These are phyloP conservation scores for Penicillium carneum DNA, from an alignment of 2,329 filamentous ascomycete species.

Conservation along the genomic window DNA sequence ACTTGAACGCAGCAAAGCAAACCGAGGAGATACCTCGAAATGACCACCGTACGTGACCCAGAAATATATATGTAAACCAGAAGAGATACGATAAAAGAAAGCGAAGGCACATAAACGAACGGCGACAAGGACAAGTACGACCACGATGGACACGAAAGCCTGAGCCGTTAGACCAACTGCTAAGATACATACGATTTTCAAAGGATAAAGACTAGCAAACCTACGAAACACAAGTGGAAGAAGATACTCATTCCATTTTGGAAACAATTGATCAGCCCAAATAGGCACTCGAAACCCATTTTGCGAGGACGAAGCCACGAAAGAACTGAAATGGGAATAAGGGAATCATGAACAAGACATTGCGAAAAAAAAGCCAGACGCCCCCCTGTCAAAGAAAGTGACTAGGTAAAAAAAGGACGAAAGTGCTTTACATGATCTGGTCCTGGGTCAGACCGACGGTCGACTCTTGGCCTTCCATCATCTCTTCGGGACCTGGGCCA, in stretches of 20 bases:
- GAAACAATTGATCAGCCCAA: conserved; percentile 18
- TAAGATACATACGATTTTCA: not conserved
- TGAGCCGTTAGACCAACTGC: not conserved
- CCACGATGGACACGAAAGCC: not conserved
- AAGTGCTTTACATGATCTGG: conserved; percentile 81
- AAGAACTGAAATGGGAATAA: conserved; percentile 32
- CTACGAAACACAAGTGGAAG: not conserved
- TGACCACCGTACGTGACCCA: too few species aligned
- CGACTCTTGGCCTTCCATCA: conserved; percentile 82
- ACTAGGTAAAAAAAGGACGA: conserved; percentile 17
- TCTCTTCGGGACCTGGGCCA: conserved; percentile 68
- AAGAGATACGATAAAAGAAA: too few species aligned
- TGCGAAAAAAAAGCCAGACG: conserved; percentile 15
- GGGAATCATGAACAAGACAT: conserved; percentile 33
- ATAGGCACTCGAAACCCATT: conserved; percentile 20
- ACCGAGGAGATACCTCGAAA: too few species aligned
- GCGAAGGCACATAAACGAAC: too few species aligned
- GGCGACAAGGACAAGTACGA: too few species aligned
- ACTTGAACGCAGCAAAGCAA: too few species aligned
- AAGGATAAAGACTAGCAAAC: not conserved
- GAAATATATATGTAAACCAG: too few species aligned
- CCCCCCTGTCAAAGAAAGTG: conserved; percentile 18
- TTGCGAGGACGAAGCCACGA: conserved; percentile 9
- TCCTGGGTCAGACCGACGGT: conserved; percentile 83
- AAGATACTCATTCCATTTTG: conserved; percentile 7